These are phyloP conservation scores for Ampelocalamus luodianensis DNA, from an alignment of 176 grass and related monocot species.

Conservation along the genomic window DNA sequence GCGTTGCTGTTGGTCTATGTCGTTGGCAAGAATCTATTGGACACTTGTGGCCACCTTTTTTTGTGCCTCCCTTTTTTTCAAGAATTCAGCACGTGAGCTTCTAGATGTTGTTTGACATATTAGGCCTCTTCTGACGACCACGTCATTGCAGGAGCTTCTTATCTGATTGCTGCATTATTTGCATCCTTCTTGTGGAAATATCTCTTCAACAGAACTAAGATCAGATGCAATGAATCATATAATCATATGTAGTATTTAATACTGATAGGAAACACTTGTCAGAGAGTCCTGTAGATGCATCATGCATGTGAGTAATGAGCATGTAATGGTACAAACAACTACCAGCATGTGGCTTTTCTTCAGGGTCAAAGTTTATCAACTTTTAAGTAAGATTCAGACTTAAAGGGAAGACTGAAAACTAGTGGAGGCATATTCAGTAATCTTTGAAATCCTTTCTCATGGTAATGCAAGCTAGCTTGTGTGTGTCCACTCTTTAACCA, in stretches of 20 bases:
- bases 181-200: not conserved
- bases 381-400: conserved; percentile 10
- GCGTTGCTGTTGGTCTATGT: not conserved
- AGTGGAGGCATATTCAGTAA: conserved; percentile 26
- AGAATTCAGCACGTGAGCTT: conserved; percentile 58
- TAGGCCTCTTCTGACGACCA: conserved; percentile 7
- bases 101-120: conserved; percentile 40
- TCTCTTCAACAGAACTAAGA: conserved; percentile 18
- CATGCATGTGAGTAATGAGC: conserved; percentile 28
- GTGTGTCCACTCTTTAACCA: not conserved
- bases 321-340: not conserved
- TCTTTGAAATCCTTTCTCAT: conserved; percentile 6
- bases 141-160: conserved; percentile 23
- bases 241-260: not conserved
- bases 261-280: conserved; percentile 4
- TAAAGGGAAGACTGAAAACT: not conserved
- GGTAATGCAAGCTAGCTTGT: not conserved
- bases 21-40: conserved; percentile 40
- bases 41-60: conserved; percentile 40
- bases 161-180: conserved; percentile 9
- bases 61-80: not conserved
- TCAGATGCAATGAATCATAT: conserved; percentile 49
- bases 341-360: not conserved
- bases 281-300: not conserved
- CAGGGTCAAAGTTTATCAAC: conserved; percentile 3